phyloP scores from a whole-genome alignment of 2,329 filamentous ascomycete species.

The Mycosphaerella arachidis region DNA sequence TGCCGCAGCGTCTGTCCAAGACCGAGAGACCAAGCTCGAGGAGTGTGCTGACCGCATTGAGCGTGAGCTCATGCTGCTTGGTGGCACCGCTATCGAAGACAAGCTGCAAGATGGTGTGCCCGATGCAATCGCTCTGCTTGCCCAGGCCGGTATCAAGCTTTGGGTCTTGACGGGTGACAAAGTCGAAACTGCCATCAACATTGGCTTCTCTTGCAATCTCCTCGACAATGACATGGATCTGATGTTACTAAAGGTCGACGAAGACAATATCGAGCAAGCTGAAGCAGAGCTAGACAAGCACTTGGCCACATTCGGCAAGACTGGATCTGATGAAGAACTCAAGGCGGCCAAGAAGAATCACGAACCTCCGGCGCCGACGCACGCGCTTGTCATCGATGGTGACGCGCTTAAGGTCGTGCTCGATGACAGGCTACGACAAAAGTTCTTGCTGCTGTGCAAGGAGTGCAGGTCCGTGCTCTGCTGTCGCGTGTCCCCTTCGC shows the following conservation, averaged over 20 bases:
- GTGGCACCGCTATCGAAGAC: conserved; percentile 96
- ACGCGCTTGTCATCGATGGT: conserved; percentile 91
- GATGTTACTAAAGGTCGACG: conserved; percentile 79
- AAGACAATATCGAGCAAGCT: conserved; percentile 62
- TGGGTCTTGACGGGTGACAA: conserved; percentile 99
- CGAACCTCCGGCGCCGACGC: conserved; percentile 77
- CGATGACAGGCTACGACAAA: conserved; percentile 76
- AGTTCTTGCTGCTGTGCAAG: conserved; percentile 92
- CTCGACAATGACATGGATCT: conserved; percentile 98
- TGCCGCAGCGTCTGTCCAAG: conserved; percentile 75
- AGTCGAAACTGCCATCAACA: conserved; percentile 98
- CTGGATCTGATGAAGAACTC: conserved; percentile 80
- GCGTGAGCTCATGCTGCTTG: conserved; percentile 78
- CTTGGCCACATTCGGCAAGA: conserved; percentile 69
- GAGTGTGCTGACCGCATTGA: conserved; percentile 86
- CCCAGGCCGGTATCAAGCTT: conserved; percentile 91
- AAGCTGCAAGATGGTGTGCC: conserved; percentile 94
- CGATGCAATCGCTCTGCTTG: conserved; percentile 87
- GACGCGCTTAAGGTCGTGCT: conserved; percentile 88
- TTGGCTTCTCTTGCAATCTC: conserved; percentile 97
- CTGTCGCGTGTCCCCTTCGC: conserved; percentile 92
- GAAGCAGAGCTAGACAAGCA: conserved; percentile 70
- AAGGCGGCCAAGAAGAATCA: conserved; percentile 74
- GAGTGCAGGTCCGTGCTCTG: conserved; percentile 95
- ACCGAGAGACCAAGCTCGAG: conserved; percentile 91